Conservation (phyloP, 257 asterid genomes). For the Pogostemon cablin region DNA sequence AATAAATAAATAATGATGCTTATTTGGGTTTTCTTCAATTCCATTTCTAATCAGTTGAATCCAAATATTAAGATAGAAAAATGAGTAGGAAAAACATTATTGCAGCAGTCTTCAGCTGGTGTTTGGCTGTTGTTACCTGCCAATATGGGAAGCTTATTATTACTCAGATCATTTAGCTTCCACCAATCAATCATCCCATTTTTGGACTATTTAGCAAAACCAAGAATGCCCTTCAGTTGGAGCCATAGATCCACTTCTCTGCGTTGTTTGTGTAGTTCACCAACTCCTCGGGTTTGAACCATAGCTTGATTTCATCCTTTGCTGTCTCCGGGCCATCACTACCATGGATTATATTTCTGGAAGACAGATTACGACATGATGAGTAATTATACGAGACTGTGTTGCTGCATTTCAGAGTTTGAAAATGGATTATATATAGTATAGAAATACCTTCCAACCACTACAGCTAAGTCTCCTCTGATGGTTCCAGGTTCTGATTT, state of each 20-base stretch:
- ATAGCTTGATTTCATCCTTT: conserved; percentile 90
- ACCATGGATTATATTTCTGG: conserved; percentile 94
- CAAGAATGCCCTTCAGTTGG: conserved; percentile 45
- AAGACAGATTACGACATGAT: conserved; percentile 31
- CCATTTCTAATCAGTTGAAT: not conserved
- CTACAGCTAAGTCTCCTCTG: conserved; percentile 96
- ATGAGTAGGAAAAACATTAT: conserved; percentile 39
- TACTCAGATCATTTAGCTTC: conserved; percentile 32
- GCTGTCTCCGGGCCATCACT: conserved; percentile 99
- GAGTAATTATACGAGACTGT: not conserved
- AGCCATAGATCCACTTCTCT: conserved; percentile 94
- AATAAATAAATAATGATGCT: too few species aligned
- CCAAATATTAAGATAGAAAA: conserved; percentile 8
- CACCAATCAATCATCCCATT: conserved; percentile 14
- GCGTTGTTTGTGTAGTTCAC: conserved; percentile 76
- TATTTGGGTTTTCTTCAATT: too few species aligned
- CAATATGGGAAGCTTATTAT: conserved; percentile 45
- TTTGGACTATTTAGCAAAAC: too few species aligned
- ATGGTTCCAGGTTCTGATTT: conserved; percentile 99
- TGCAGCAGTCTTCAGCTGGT: conserved; percentile 38
- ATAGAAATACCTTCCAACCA: conserved; percentile 77
- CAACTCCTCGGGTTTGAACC: conserved; percentile 96
- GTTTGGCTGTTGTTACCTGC: conserved; percentile 24
- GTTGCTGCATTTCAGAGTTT: too few species aligned
- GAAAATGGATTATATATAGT: too few species aligned